A percentile compares a stretch with the other conserved stretches of the same genome.
Evolutionary conservation across 1,284 basidiomycete genomes (phyloP).

Genomic region (Termitomyces sp.): DNA sequence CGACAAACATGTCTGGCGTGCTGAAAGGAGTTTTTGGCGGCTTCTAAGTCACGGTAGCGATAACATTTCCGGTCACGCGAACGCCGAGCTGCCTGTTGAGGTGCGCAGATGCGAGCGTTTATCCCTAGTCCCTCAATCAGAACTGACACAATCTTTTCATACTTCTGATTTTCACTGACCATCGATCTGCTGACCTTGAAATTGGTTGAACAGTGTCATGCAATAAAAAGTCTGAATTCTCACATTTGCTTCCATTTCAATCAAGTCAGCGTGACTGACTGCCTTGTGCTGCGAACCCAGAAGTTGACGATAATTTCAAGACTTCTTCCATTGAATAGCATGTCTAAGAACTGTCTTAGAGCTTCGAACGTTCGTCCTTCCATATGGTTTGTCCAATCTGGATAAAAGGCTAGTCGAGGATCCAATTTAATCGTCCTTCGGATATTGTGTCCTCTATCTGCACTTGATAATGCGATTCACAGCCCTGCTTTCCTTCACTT

Average conservation of each 20-base stretch:
- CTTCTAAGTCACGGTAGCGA: background rate
- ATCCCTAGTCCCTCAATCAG: background rate
- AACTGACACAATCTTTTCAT: background rate
- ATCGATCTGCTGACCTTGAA: background rate
- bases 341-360: too few species aligned
- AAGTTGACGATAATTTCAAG: background rate
- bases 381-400: background rate
- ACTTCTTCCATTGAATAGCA: background rate
- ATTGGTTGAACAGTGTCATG: background rate
- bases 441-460: background rate
- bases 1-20: background rate
- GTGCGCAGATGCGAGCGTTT: background rate
- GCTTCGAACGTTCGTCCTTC: constrained; percentile 2
- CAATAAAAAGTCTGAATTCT: background rate
- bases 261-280: background rate
- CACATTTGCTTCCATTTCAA: background rate
- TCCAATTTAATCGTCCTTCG: background rate
- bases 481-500: background rate
- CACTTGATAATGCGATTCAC: constrained; percentile 1
- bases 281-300: background rate
- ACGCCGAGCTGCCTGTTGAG: background rate
- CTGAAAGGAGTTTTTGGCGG: background rate
- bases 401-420: background rate
- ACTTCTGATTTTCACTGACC: background rate
- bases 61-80: background rate